Evolutionary conservation across 345 rosid genomes (phyloP).

Genomic region (Ceriops decandra): DNA sequence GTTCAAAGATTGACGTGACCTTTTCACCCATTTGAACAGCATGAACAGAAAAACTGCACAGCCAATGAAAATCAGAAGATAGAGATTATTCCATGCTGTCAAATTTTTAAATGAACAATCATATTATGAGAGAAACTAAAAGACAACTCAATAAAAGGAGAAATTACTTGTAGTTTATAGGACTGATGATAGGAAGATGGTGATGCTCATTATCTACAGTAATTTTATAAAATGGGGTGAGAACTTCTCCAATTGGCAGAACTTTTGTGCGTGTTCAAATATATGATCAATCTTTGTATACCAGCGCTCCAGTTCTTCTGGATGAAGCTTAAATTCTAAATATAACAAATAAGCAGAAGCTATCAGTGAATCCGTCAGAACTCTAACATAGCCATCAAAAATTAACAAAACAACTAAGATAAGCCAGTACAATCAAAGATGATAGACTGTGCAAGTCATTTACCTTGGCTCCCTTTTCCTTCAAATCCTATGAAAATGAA

Average conservation of each 20-base stretch:
- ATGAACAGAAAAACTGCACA: slow-evolving; percentile 81
- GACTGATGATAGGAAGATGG: slow-evolving; percentile 80
- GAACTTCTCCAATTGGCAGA: slow-evolving; percentile 64
- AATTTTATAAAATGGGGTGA: slow-evolving; percentile 24
- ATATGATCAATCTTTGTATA: slow-evolving; percentile 85
- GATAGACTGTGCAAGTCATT: slow-evolving; percentile 1
- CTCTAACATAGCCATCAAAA: slow-evolving; percentile 6
- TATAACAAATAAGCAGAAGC: slow-evolving; percentile 15
- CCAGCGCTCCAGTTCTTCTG: slow-evolving; percentile 94
- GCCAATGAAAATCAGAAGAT: slow-evolving; percentile 5
- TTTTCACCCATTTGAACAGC: slow-evolving; percentile 89
- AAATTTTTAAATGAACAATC: slow-evolving; percentile 7
- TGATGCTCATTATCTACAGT: slow-evolving; percentile 53
- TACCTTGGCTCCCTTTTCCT: slow-evolving; percentile 96
- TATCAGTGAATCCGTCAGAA: slow-evolving; percentile 13
- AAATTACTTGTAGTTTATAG: slow-evolving; percentile 73
- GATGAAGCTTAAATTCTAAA: slow-evolving; percentile 71
- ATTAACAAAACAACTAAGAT: too few relatives aligned
- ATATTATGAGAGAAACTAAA: not conserved
- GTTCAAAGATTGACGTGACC: slow-evolving; percentile 79
- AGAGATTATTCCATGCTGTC: too few relatives aligned
- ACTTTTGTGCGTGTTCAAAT: slow-evolving; percentile 83
- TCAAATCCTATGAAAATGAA: slow-evolving; percentile 95
- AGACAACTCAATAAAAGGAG: slow-evolving; percentile 2
- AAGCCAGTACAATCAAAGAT: not conserved